Percentiles rank a stretch among this genome's conserved stretches.
Conservation (phyloP, 768 basidiomycete genomes). For the Boletus barrowsii region DNA sequence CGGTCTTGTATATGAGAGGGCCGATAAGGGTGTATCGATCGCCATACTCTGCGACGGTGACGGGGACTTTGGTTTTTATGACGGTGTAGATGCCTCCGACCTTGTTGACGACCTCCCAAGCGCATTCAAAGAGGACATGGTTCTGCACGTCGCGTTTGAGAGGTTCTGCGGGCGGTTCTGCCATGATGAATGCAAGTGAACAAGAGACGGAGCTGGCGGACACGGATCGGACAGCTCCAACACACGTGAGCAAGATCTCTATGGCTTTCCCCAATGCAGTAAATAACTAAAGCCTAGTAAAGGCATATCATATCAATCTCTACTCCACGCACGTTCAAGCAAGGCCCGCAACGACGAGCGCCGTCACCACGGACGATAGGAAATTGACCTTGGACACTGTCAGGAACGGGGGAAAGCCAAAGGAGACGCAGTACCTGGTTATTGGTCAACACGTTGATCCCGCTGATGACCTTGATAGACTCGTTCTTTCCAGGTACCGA, state of each 20-base stretch:
- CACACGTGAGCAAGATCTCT: conserved; percentile 21
- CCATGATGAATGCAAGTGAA: conserved; percentile 12
- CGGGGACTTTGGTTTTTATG: conserved; percentile 98
- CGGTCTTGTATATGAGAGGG: conserved; percentile 97
- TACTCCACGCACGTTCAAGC: conserved; percentile 20
- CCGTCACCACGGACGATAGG: conserved; percentile 40
- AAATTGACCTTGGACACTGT: conserved; percentile 39
- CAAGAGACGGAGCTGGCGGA: neutral
- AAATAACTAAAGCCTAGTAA: conserved; percentile 1
- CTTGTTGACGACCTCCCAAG: conserved; percentile 99
- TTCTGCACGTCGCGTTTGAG: conserved; percentile 70
- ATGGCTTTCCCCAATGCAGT: conserved; percentile 18
- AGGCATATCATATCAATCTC: too few relatives aligned
- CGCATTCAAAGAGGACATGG: conserved; percentile 88
- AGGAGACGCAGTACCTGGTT: conserved; percentile 58
- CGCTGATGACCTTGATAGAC: conserved; percentile 57
- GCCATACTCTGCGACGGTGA: conserved; percentile 94
- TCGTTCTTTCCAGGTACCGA: conserved; percentile 35
- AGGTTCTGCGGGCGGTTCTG: conserved; percentile 18
- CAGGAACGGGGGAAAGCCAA: neutral
- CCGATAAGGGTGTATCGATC: conserved; percentile 95
- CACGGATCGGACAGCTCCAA: neutral
- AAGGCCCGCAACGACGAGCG: conserved; percentile 33
- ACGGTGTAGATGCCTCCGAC: conserved; percentile 99
- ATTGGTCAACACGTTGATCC: conserved; percentile 72